These are phyloP conservation scores for Sordaria brevicollis DNA, from an alignment of 495 filamentous ascomycete genomes.

Conservation along the genomic window DNA sequence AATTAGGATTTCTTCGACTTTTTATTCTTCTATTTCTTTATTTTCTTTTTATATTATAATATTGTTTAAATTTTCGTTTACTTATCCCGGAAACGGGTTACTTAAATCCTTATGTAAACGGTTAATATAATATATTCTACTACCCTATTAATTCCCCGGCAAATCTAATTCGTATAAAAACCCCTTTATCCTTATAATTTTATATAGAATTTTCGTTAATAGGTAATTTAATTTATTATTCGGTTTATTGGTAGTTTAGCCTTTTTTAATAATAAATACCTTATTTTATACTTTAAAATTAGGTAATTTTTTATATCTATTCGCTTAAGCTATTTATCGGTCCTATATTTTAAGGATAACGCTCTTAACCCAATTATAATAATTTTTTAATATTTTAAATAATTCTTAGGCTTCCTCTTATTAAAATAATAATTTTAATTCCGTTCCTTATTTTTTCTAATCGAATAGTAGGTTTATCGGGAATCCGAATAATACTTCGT, in stretches of 20 bases:
- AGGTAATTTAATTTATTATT: conserved; percentile 5
- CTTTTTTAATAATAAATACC: conserved; percentile 5
- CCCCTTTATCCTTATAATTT: neutral
- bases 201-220: conserved; percentile 1
- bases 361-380: neutral
- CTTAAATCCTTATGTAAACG: too few species aligned
- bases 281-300: conserved; percentile 4
- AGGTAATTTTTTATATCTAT: neutral
- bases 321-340: neutral
- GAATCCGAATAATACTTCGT: too few species aligned
- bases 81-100: conserved; percentile 4
- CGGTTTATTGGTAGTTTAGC: too few species aligned
- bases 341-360: neutral
- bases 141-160: neutral
- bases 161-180: conserved; percentile 1
- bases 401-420: neutral
- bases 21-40: neutral
- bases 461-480: too few species aligned
- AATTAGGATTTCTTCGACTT: neutral
- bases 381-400: neutral
- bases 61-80: neutral
- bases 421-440: too few species aligned
- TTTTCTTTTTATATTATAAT: neutral
- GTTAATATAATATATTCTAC: conserved; percentile 1
- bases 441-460: too few species aligned